Conservation (phyloP, 208 protist species). For the Crithidia thermophila region DNA sequence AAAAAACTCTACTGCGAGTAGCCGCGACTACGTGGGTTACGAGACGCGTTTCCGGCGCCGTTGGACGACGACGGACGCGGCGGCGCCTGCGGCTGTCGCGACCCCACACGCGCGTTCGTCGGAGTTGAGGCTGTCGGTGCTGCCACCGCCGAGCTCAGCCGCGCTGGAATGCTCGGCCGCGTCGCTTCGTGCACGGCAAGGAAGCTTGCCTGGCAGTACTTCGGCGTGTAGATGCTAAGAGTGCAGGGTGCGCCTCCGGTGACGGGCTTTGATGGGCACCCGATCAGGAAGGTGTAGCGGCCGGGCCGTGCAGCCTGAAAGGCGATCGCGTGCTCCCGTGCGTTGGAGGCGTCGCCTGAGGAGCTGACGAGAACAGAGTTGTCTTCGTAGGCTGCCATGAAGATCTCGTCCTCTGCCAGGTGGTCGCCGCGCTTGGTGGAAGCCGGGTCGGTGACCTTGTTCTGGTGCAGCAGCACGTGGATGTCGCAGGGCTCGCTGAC, state of each 20-base stretch:
- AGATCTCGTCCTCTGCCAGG: slow-evolving; percentile 58
- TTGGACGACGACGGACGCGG: slow-evolving; percentile 31
- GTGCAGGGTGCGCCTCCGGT: slow-evolving; percentile 59
- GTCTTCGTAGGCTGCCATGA: slow-evolving; percentile 57
- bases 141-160: slow-evolving; percentile 34
- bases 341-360: slow-evolving; percentile 66
- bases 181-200: slow-evolving; percentile 35
- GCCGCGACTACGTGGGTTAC: slow-evolving; percentile 22
- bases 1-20: slow-evolving; percentile 31
- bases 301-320: slow-evolving; percentile 42
- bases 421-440: slow-evolving; percentile 44
- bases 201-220: slow-evolving; percentile 47
- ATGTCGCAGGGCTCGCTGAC: slow-evolving; percentile 58
- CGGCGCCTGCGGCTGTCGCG: slow-evolving; percentile 19
- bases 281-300: slow-evolving; percentile 56
- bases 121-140: background rate
- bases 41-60: slow-evolving; percentile 1
- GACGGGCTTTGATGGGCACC: slow-evolving; percentile 34
- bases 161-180: slow-evolving; percentile 38
- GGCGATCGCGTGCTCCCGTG: slow-evolving; percentile 68
- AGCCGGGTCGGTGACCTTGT: slow-evolving; percentile 45
- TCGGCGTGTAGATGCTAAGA: slow-evolving; percentile 61
- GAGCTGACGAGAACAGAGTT: slow-evolving; percentile 40
- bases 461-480: slow-evolving; percentile 71
- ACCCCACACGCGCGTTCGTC: slow-evolving; percentile 18